Conservation (phyloP, 768 basidiomycete genomes). For the Naganishia vishniacii region DNA sequence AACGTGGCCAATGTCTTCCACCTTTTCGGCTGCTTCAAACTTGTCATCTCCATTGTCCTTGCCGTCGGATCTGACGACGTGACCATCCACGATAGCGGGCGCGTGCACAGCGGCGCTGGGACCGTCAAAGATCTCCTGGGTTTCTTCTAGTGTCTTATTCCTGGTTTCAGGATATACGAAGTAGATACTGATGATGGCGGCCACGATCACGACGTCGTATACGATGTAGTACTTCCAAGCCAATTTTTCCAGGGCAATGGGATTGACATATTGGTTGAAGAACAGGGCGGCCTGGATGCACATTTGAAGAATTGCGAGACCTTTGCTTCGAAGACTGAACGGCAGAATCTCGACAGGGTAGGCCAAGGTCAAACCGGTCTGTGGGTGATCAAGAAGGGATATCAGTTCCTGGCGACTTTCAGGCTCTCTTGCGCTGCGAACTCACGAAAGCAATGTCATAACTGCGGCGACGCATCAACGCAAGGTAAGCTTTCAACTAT, state of each 20-base stretch:
- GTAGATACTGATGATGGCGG: slow-evolving; percentile 17
- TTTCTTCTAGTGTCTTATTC: slow-evolving; percentile 24
- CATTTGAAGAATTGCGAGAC: slow-evolving; percentile 27
- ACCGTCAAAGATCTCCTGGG: slow-evolving; percentile 4
- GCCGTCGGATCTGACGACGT: too few species aligned
- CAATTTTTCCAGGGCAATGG: slow-evolving; percentile 62
- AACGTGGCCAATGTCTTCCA: too few species aligned
- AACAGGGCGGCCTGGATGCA: not conserved
- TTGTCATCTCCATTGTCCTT: too few species aligned
- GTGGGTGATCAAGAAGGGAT: not conserved
- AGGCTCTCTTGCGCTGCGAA: not conserved
- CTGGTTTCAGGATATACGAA: slow-evolving; percentile 25
- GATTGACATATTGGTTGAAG: slow-evolving; percentile 75
- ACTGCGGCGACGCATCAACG: slow-evolving; percentile 3
- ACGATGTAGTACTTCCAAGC: slow-evolving; percentile 61
- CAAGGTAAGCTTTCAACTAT: too few species aligned
- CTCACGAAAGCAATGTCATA: not conserved
- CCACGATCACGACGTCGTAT: slow-evolving; percentile 9
- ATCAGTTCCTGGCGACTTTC: not conserved
- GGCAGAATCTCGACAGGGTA: slow-evolving; percentile 31
- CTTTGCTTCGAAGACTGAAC: slow-evolving; percentile 29
- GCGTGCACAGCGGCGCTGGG: not conserved
- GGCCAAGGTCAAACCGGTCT: not conserved
- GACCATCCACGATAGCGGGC: too few species aligned
- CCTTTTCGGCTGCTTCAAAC: too few species aligned